phyloP scores from a whole-genome alignment of 1,284 basidiomycete species.

The Gymnopus androsaceus region DNA sequence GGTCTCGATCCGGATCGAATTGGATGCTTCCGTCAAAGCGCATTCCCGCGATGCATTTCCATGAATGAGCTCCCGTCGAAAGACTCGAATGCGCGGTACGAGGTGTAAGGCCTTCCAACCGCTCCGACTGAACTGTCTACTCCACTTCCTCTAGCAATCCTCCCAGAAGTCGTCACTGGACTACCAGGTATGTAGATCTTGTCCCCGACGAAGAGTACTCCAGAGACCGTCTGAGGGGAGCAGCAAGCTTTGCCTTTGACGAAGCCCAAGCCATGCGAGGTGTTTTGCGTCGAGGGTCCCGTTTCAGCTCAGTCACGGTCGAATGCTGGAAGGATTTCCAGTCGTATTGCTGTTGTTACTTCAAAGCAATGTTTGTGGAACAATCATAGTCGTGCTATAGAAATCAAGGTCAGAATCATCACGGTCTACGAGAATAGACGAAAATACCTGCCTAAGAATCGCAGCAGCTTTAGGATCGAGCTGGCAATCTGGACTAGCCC shows the following conservation, averaged over 20 bases:
- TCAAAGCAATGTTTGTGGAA: constrained; percentile 57
- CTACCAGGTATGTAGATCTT: constrained; percentile 56
- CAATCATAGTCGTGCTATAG: constrained; percentile 82
- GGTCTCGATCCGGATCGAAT: no score
- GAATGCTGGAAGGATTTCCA: constrained; percentile 20
- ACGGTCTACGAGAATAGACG: constrained; percentile 10
- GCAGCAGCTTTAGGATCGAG: constrained; percentile 85
- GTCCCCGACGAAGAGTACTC: constrained; percentile 39
- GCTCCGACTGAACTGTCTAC: constrained; percentile 39
- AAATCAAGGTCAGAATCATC: constrained; percentile 4
- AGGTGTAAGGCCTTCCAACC: constrained; percentile 12
- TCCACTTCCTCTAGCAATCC: constrained; percentile 64
- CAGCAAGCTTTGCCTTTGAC: constrained; percentile 7
- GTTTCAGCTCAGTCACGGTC: constrained; percentile 19
- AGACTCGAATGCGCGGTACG: background rate
- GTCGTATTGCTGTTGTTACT: constrained; percentile 29
- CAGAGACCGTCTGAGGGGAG: constrained; percentile 20
- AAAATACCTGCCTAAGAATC: constrained; percentile 74
- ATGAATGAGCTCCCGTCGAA: no score
- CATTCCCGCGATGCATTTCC: no score
- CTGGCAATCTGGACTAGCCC: constrained; percentile 77
- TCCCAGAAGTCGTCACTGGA: constrained; percentile 52
- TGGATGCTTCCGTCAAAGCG: no score
- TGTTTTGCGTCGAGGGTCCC: constrained; percentile 25
- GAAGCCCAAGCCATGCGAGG: constrained; percentile 10